Percentiles rank a stretch among this genome's conserved stretches.
Evolutionary conservation across 2,329 filamentous ascomycete genomes (phyloP).

Genomic region (Didymella pomorum): DNA sequence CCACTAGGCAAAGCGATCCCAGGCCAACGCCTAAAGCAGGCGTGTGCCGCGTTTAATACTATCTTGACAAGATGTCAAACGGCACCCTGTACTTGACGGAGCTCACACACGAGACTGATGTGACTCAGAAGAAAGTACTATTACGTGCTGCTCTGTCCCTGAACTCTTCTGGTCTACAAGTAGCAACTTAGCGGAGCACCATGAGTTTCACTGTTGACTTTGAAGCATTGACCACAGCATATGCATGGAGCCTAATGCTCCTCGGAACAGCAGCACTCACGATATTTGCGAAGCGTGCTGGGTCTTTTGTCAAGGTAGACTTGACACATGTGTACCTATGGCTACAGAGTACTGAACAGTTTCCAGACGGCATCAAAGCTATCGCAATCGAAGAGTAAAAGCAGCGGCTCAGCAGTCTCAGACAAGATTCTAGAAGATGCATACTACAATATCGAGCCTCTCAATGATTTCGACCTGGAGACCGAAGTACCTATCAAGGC

Average conservation of each 20-base stretch:
- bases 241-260: conserved; percentile 1
- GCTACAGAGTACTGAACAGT: neutral
- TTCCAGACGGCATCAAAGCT: neutral
- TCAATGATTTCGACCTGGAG: conserved; percentile 61
- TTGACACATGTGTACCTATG: too few relatives aligned
- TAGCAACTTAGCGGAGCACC: neutral
- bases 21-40: neutral
- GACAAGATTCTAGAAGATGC: conserved; percentile 31
- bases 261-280: conserved; percentile 9
- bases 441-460: conserved; percentile 56
- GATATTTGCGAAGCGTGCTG: neutral
- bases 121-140: neutral
- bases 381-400: neutral
- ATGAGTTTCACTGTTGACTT: neutral
- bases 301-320: conserved; percentile 7
- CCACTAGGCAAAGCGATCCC: conserved; percentile 19
- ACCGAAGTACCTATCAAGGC: conserved; percentile 61
- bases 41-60: conserved; percentile 13
- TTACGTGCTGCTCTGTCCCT: neutral
- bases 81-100: neutral
- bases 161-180: conserved; percentile 3
- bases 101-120: neutral
- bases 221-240: neutral
- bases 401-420: neutral
- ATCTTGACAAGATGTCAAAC: conserved; percentile 1